Base-by-base conservation (phyloP, 177 flowering plant genomes). In the Vitis hybrid region DNA sequence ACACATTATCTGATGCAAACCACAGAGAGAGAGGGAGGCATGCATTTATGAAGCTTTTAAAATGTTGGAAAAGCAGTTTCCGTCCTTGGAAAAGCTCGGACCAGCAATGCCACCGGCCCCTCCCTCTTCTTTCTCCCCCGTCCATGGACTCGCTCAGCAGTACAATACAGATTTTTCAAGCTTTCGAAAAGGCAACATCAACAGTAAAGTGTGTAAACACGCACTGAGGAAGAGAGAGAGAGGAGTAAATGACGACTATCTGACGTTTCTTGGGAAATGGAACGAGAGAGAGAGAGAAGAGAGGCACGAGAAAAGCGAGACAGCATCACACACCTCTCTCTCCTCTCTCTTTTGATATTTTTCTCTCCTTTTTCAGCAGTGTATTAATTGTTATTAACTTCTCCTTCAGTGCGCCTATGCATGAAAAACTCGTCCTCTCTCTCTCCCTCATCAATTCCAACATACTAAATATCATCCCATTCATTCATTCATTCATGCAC, bases 231-330 rank as follows among this genome's bases (percentile, higher is more conserved):
- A 69, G 70, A 57, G 32, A 57, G 62, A 57, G 70, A 56, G 50
- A 18, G 35, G 54, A 67, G 59, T 70, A 68, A 62, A 70, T 62
- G 72, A 70, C 72, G 72, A 70, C 72, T 54, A 32, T 70, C 72
- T 70, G 66, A 70, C 66, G 30, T 1, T 52, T 62, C 60, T 70
- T 52, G 72, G 72, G 72, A 70, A 70, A 70, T 70, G 66, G 32
- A 62, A 70, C 48, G 49, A 67, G 52, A 18, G 18, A 4, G 9
- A 54, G 56, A 16, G 56, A 14, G 16, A 14, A 6, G 46, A 35
- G 46, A 6, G 8, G 46, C 46, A 35, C 0, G 46, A 35, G 46
- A 35, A 35, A 35, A 35, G 7, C 6, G 7, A 35, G 46, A 35
- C 46, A 35, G 6, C 46, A 35, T 35, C 46, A 35, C 46, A 0